Evolutionary conservation across 2,329 filamentous ascomycete genomes (phyloP).

Genomic region (Alternaria brassicicola): DNA sequence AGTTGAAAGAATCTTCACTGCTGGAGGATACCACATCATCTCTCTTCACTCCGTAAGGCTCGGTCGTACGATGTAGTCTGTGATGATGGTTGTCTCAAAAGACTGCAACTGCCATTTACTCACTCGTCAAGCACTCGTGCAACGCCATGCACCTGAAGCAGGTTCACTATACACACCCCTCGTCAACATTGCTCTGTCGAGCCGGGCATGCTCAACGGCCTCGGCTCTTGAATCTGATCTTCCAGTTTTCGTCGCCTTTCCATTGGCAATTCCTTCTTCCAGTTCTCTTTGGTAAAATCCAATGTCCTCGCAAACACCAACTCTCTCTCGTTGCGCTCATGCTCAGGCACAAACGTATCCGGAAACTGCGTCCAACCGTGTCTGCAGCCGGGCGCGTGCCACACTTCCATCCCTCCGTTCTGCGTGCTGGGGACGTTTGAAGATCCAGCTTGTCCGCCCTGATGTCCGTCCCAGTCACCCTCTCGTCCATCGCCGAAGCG

Average conservation of each 20-base stretch:
- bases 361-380: slow-evolving; percentile 56
- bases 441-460: slow-evolving; percentile 25
- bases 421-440: slow-evolving; percentile 15
- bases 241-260: slow-evolving; percentile 16
- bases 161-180: background rate
- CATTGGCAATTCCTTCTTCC: slow-evolving; percentile 35
- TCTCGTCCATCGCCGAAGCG: slow-evolving; percentile 44
- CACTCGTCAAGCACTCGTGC: background rate
- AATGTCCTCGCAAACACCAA: slow-evolving; percentile 45
- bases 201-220: slow-evolving; percentile 27
- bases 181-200: background rate
- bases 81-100: background rate
- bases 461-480: slow-evolving; percentile 40
- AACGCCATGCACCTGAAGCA: background rate
- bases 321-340: slow-evolving; percentile 46
- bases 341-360: slow-evolving; percentile 45
- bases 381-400: slow-evolving; percentile 43
- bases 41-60: background rate
- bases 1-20: background rate
- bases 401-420: slow-evolving; percentile 48
- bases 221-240: slow-evolving; percentile 24
- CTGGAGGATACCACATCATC: background rate
- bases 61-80: background rate
- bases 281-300: slow-evolving; percentile 48
- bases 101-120: background rate